phyloP scores from a whole-genome alignment of 768 basidiomycete species.

The Kwoniella pini region DNA sequence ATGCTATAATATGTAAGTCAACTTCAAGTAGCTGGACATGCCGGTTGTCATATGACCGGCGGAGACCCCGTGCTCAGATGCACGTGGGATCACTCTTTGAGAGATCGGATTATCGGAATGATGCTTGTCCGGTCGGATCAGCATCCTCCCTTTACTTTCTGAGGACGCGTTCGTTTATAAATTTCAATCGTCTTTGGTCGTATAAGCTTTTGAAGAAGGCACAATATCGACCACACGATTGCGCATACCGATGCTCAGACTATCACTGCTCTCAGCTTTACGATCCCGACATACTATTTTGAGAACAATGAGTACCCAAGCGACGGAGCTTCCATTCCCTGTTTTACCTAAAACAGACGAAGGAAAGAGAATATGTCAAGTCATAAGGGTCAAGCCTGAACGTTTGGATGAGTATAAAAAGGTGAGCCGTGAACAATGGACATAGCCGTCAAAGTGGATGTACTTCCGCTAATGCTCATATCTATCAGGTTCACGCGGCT shows the following conservation, averaged over 20 bases:
- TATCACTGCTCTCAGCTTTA: background rate
- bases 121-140: constrained; percentile 8
- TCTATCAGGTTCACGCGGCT: constrained; percentile 58
- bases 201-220: too few relatives aligned
- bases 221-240: too few relatives aligned
- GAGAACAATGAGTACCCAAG: constrained; percentile 2
- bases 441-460: too few relatives aligned
- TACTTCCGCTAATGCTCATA: background rate
- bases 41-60: too few relatives aligned
- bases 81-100: too few relatives aligned
- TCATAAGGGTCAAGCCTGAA: constrained; percentile 64
- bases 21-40: too few relatives aligned
- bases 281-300: background rate
- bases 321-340: constrained; percentile 29
- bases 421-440: constrained; percentile 22
- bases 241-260: background rate
- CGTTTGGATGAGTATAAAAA: constrained; percentile 55
- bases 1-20: too few relatives aligned
- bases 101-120: background rate
- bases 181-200: too few relatives aligned
- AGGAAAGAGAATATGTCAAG: constrained; percentile 65
- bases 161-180: too few relatives aligned
- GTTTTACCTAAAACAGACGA: constrained; percentile 50
- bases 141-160: background rate
- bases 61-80: too few relatives aligned